These are phyloP conservation scores for Astraeus odoratus DNA, from an alignment of 768 basidiomycete species.

Conservation along the genomic window DNA sequence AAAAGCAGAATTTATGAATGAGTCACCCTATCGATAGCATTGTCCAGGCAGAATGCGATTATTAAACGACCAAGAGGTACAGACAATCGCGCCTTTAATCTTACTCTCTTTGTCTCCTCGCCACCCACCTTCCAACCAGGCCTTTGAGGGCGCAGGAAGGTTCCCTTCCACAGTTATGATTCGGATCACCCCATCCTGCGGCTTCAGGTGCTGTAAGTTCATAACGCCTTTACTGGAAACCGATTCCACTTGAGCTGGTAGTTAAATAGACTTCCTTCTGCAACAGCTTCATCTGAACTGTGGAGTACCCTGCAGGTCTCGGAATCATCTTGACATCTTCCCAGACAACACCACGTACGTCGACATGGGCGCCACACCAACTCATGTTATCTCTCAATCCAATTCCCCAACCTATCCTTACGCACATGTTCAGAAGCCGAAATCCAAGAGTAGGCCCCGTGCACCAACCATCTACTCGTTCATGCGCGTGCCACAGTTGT, in stretches of 20 bases:
- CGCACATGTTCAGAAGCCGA: background rate
- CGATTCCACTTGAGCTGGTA: no score
- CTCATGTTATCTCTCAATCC: background rate
- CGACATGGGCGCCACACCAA: background rate
- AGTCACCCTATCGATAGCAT: no score
- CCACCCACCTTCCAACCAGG: background rate
- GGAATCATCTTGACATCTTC: no score
- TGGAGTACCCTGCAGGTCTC: no score
- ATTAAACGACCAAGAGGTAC: background rate
- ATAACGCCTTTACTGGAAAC: no score
- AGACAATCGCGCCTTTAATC: background rate
- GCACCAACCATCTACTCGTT: background rate
- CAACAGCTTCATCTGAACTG: no score
- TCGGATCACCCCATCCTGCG: background rate
- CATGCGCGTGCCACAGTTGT: background rate
- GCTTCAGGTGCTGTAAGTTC: no score
- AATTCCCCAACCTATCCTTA: background rate
- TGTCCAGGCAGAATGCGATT: no score
- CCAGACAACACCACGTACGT: no score
- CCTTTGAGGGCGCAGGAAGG: background rate
- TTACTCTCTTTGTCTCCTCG: background rate
- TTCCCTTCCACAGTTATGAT: background rate
- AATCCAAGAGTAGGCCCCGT: background rate
- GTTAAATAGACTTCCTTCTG: no score
- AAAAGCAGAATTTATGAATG: no score